A percentile compares a stretch with the other conserved stretches of the same genome.
Evolutionary conservation across 1,284 basidiomycete species (phyloP).

Genomic region (Agaricales sp.): DNA sequence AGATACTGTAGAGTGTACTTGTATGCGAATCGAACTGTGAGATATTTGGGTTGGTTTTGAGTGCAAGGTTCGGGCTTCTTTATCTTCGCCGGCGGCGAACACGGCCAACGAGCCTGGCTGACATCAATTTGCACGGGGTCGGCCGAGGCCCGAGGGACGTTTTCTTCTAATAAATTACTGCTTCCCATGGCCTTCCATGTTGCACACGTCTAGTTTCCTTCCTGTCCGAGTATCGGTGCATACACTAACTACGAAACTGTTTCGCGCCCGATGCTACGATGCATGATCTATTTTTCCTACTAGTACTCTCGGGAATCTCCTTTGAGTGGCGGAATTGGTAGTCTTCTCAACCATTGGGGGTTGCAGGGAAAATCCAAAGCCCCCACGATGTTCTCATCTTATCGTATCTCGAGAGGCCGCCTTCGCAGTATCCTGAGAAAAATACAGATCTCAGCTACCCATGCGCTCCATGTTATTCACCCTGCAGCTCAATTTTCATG

Average conservation of each 20-base stretch:
- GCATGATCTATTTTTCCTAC: conserved; percentile 33
- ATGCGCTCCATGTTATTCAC: no score
- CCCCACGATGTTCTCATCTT: no score
- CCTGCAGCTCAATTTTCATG: no score
- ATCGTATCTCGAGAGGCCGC: no score
- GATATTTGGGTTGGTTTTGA: background rate
- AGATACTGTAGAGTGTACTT: background rate
- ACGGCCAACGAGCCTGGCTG: conserved; percentile 33
- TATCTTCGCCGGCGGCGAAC: background rate
- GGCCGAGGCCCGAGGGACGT: conserved; percentile 64
- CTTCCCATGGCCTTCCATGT: no score
- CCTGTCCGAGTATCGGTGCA: background rate
- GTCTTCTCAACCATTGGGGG: no score
- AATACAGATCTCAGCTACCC: no score
- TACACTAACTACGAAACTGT: conserved; percentile 11
- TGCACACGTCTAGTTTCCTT: conserved; percentile 12
- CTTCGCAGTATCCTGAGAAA: no score
- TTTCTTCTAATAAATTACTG: no score
- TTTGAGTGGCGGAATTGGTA: conserved; percentile 48
- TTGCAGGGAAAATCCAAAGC: no score
- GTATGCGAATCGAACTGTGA: background rate
- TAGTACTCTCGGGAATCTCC: conserved; percentile 36
- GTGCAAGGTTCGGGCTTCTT: background rate
- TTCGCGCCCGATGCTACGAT: conserved; percentile 16
- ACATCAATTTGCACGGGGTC: conserved; percentile 42